Conservation (phyloP, 1,284 basidiomycete genomes). For the Leccinum glutinopallens region DNA sequence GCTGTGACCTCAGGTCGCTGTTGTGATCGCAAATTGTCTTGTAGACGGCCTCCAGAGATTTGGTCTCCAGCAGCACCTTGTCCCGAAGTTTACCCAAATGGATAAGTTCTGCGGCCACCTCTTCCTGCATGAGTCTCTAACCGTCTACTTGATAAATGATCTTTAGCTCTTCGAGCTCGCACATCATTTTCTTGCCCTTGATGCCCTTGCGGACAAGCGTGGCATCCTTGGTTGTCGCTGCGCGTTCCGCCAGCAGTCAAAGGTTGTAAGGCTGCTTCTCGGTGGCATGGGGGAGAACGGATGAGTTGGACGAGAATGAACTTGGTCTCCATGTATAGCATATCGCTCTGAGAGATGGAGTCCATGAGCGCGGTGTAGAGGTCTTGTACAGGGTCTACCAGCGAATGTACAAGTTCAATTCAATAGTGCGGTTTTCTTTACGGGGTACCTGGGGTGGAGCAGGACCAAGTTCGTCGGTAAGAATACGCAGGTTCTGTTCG, state of each 20-base stretch:
- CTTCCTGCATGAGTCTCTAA: conserved; percentile 95
- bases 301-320: conserved; percentile 98
- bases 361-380: conserved; percentile 96
- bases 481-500: conserved; percentile 94
- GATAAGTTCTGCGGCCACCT: conserved; percentile 92
- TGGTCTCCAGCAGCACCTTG: conserved; percentile 92
- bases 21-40: conserved; percentile 99
- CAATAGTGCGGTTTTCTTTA: conserved; percentile 95
- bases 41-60: conserved; percentile 93
- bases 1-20: conserved; percentile 92
- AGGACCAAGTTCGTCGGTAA: conserved; percentile 93
- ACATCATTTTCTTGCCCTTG: conserved; percentile 98
- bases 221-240: conserved; percentile 96
- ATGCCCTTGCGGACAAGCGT: conserved; percentile 94
- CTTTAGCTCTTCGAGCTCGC: conserved; percentile 91
- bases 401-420: conserved; percentile 91
- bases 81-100: conserved; percentile 96
- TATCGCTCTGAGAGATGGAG: conserved; percentile 96
- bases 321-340: conserved; percentile 99
- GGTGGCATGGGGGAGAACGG: conserved; percentile 86
- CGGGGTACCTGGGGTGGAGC: conserved; percentile 94
- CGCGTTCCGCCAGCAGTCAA: conserved; percentile 87
- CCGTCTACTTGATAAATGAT: conserved; percentile 84
- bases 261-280: conserved; percentile 91
- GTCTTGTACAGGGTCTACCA: conserved; percentile 99